These are phyloP conservation scores for Fragaria iinumae DNA, from an alignment of 306 rosid genomes.

Conservation along the genomic window DNA sequence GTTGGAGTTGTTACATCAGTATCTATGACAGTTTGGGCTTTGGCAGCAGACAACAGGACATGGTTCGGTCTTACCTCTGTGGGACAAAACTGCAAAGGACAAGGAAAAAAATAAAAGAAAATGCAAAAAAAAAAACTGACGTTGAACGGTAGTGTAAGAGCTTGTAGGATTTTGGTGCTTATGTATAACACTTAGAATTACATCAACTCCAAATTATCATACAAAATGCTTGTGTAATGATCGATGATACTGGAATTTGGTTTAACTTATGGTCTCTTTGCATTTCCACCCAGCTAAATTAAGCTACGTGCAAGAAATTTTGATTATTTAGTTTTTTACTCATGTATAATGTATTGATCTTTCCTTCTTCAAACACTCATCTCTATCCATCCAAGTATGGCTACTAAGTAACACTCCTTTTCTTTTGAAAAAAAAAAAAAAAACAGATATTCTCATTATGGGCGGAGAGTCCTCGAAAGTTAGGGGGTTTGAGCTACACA, in stretches of 20 bases:
- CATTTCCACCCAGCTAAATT: not conserved
- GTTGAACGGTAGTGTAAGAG: not conserved
- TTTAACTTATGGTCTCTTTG: not conserved
- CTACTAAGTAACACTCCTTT: not conserved
- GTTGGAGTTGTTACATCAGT: not conserved
- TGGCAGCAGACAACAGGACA: not conserved
- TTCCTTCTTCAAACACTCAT: not conserved
- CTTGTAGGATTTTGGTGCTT: not conserved
- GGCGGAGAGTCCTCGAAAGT: constrained; percentile 62
- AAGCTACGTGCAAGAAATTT: not conserved
- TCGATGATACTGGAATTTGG: not conserved
- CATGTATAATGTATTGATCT: not conserved
- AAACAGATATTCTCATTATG: constrained; percentile 78
- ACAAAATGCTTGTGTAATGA: not conserved
- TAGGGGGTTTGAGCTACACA: constrained; percentile 66
- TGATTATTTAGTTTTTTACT: not conserved
- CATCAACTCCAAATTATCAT: not conserved
- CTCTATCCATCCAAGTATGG: not conserved
- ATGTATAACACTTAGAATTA: not conserved
- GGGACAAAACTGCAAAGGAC: too few relatives aligned
- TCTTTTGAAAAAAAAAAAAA: not conserved
- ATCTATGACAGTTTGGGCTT: not conserved
- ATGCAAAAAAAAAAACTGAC: not conserved
- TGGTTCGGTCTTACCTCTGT: too few relatives aligned
- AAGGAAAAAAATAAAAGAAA: too few relatives aligned